Evolutionary conservation across 2,329 filamentous ascomycete genomes (phyloP), one percentile per base, ranked within the genome.

Genomic region (Xylaria sp.): DNA sequence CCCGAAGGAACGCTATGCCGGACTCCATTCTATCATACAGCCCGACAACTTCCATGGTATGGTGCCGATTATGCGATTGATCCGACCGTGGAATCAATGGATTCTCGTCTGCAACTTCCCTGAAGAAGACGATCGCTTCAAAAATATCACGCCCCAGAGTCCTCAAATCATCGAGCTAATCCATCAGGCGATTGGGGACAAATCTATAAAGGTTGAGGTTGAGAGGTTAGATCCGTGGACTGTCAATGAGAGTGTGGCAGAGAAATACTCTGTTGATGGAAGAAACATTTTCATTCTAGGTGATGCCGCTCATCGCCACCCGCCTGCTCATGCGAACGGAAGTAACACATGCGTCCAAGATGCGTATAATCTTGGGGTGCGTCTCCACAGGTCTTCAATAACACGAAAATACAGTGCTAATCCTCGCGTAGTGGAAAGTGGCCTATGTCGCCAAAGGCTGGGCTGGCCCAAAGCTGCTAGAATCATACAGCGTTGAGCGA

Each of bases 231-330:
- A 85, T 9, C 86, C 85, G 71, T 91, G 89, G 89, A 81, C 79
- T 62, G 85, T 91, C 73, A 89, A 90, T 71, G 88, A 91, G 75
- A 87, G 81, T 5, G 85, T 89, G 0, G 89, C 88, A 0, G 84
- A 89, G 74, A 78, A 80, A 13, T 91, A 89, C 71, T 85, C 82
- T 0, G 77, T 83, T 5, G 81, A 82, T n/a, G 84, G 84, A 47
- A 79, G 86, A 77, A 83, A 78, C 71, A 75, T 77, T 18, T 84
- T 86, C 76, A 87, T 86, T 68, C 78, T 89, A 5, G 87, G 87
- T 10, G 87, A 90, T 69, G 85, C 87, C 0, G 85, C 85, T 1
- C 87, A 90, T 73, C 82, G 87, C 1, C 87, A 89, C 73, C 87
- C 87, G 0, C 87, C 87, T 0, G 79, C 84, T 21, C 86, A 88